Evolutionary conservation across 169 alveolate species (phyloP).

Genomic region (Eimeria nieschulzi): DNA sequence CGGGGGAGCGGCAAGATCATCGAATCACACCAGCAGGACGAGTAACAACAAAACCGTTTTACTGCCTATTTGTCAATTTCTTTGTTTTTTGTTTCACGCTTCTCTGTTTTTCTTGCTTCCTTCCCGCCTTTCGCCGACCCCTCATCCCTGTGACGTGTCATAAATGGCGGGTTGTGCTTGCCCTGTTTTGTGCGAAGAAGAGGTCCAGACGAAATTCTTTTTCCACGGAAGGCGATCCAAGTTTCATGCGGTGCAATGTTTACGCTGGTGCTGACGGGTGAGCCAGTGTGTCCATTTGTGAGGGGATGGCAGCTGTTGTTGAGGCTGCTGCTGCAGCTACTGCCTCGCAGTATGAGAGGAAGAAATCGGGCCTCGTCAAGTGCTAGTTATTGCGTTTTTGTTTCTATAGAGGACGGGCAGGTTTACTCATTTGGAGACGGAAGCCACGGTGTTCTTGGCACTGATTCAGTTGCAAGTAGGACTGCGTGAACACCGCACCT

Average conservation of each 20-base stretch:
- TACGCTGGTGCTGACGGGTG: conserved; percentile 42
- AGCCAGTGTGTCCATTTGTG: not conserved
- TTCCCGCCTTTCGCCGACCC: too few species aligned
- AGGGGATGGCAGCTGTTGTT: not conserved
- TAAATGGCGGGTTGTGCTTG: not conserved
- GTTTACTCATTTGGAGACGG: conserved; percentile 58
- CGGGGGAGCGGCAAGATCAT: conserved; percentile 26
- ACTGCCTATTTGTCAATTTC: too few species aligned
- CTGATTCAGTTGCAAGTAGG: conserved; percentile 10
- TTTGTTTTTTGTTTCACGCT: too few species aligned
- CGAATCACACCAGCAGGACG: not conserved
- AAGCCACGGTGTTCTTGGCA: conserved; percentile 44
- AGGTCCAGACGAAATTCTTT: conserved; percentile 28
- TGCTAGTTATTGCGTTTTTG: not conserved
- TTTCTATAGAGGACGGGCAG: conserved; percentile 43
- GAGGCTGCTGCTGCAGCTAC: not conserved
- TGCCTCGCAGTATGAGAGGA: not conserved
- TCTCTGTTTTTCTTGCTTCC: not conserved
- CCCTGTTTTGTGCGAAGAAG: not conserved
- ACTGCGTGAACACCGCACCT: too few species aligned
- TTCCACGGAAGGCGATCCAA: conserved; percentile 9
- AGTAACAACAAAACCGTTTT: too few species aligned
- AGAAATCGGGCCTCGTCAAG: not conserved
- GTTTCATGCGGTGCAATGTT: conserved; percentile 51
- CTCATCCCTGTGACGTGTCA: too few species aligned